Conservation (phyloP, 495 filamentous ascomycete genomes). For the Glutinoglossum americanum region DNA sequence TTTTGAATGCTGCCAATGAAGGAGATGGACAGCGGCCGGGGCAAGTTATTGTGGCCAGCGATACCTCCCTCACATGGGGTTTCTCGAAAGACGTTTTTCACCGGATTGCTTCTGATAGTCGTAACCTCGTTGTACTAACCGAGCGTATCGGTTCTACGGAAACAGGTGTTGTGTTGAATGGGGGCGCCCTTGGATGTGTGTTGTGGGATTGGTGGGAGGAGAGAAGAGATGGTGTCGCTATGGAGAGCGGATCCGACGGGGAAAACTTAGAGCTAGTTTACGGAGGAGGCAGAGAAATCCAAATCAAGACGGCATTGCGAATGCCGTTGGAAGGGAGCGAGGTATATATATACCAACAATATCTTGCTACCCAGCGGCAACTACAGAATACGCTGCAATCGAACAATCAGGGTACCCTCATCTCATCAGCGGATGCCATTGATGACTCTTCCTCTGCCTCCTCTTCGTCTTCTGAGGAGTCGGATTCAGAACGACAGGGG, state of each 20-base stretch:
- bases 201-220: slow-evolving; percentile 55
- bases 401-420: slow-evolving; percentile 29
- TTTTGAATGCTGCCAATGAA: slow-evolving; percentile 26
- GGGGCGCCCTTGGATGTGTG: slow-evolving; percentile 15
- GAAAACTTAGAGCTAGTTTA: slow-evolving; percentile 43
- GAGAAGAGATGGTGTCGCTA: slow-evolving; percentile 35
- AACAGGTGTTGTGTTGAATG: slow-evolving; percentile 8
- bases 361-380: slow-evolving; percentile 63
- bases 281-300: slow-evolving; percentile 37
- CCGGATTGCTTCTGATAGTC: slow-evolving; percentile 45
- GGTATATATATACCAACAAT: slow-evolving; percentile 65
- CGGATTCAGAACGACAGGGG: slow-evolving; percentile 77
- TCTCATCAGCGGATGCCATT: slow-evolving; percentile 48
- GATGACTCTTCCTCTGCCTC: slow-evolving; percentile 66
- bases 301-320: slow-evolving; percentile 34
- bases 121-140: slow-evolving; percentile 70
- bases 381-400: slow-evolving; percentile 53
- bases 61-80: slow-evolving; percentile 80
- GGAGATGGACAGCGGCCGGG: slow-evolving; percentile 19
- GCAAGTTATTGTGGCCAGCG: slow-evolving; percentile 78
- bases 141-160: slow-evolving; percentile 21
- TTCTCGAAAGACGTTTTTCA: slow-evolving; percentile 77
- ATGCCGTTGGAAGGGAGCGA: slow-evolving; percentile 51
- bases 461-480: slow-evolving; percentile 68
- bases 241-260: slow-evolving; percentile 33